These are phyloP conservation scores for Aspergillus homomorphus DNA, from an alignment of 495 filamentous ascomycete species.

Conservation along the genomic window DNA sequence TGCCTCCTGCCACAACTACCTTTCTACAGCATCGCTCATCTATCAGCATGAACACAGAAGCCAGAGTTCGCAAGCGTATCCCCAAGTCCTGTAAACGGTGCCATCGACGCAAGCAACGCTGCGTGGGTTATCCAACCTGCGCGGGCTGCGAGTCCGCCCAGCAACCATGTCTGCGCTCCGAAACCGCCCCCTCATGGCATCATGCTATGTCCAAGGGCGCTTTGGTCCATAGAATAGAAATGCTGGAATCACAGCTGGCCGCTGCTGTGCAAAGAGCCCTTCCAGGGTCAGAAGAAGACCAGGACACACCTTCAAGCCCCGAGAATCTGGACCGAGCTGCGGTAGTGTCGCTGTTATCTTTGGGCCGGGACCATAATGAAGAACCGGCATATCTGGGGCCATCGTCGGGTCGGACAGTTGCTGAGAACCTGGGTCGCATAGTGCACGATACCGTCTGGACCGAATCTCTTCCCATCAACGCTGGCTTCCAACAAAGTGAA, in stretches of 20 bases:
- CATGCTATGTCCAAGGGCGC: conserved; percentile 31
- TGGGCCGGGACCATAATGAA: conserved; percentile 23
- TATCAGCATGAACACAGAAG: not conserved
- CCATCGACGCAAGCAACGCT: conserved; percentile 29
- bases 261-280: not conserved
- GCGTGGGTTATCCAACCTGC: conserved; percentile 25
- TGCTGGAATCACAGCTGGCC: conserved; percentile 23
- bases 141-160: conserved; percentile 24
- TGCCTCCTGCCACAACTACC: not conserved
- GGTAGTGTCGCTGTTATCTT: conserved; percentile 29
- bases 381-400: conserved; percentile 33
- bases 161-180: conserved; percentile 20
- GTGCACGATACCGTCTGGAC: conserved; percentile 36
- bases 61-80: conserved; percentile 41
- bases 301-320: not conserved
- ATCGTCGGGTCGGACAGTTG: conserved; percentile 36
- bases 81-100: conserved; percentile 27
- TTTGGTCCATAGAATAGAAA: conserved; percentile 23
- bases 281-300: not conserved
- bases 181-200: conserved; percentile 24
- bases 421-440: conserved; percentile 34
- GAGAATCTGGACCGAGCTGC: not conserved
- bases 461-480: conserved; percentile 30
- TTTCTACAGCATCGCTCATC: not conserved
- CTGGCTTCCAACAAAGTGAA: conserved; percentile 16